phyloP scores from a whole-genome alignment of 2,329 filamentous ascomycete species.

The Botrytis porri region DNA sequence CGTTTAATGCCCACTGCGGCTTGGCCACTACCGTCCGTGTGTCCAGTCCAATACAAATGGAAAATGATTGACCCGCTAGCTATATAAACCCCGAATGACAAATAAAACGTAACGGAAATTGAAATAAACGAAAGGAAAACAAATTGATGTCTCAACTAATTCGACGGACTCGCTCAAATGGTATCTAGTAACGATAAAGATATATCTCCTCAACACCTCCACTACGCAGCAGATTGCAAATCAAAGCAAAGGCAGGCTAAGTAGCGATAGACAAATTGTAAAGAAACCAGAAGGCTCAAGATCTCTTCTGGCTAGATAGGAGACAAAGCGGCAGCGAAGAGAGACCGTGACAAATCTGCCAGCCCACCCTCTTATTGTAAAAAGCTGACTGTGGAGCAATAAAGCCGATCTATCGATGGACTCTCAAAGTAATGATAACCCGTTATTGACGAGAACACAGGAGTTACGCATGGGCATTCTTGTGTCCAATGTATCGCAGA shows the following conservation, averaged over 20 bases:
- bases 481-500: conserved; percentile 6
- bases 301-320: not conserved
- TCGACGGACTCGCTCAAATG: not conserved
- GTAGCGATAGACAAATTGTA: not conserved
- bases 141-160: conserved; percentile 7
- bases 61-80: not conserved
- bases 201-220: not conserved
- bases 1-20: conserved; percentile 9
- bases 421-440: not conserved
- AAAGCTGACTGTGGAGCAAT: not conserved
- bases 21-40: conserved; percentile 1
- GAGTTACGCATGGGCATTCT: conserved; percentile 15
- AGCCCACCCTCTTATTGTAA: not conserved
- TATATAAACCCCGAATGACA: not conserved
- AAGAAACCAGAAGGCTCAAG: not conserved
- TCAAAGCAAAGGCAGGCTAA: not conserved
- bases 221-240: not conserved
- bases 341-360: not conserved
- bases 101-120: not conserved
- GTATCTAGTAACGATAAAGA: conserved; percentile 10
- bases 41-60: conserved; percentile 1
- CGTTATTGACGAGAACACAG: not conserved
- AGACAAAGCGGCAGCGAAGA: not conserved
- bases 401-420: not conserved
- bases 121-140: not conserved